Evolutionary conservation across 257 asterid genomes (phyloP), one percentile per base, ranked within the genome.

Genomic region (Ajuga chamaepitys): DNA sequence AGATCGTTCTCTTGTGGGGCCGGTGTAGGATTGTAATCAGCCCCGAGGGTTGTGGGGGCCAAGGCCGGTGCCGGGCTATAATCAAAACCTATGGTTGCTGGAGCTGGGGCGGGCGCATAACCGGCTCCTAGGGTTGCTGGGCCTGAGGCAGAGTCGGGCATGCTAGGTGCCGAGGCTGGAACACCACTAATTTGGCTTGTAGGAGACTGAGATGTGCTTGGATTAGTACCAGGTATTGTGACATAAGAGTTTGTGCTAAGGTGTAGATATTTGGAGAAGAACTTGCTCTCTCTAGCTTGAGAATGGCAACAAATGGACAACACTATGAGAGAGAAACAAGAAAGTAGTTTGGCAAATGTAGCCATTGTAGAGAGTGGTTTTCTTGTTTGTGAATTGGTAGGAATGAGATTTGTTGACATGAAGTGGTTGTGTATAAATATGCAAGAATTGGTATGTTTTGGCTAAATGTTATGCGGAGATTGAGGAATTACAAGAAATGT

Each of bases 401-500:
- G 37, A 34, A 37, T 67, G 51, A 26, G 7, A 30, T 64, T 55
- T n/a, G 4, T 24, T 10, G 52, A n/a, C 20, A 12, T 8, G 28
- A 28, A 51, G 40, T 58, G 5, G 5, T 32, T 61, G 21, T 6
- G 22, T 64, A 47, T 67, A 48, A 35, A 57, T 41, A 26, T 17
- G 32, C 7, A 44, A 9, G 37, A 20, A 38, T 48, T 46, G 56
- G 32, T 35, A 64, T 37, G 6, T 55, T 4, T 8, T 5, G 55
- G 76, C 88, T 82, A 37, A 71, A 76, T 72, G 74, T 54, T 12
- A 37, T 82, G 91, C 91, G 85, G 72, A 35, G 79, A 82, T 84
- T 78, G 78, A 73, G 95, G 88, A 30, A 81, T 59, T 77, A 30
- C 28, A 67, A 34, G 80, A 51, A 32, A 18, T 56, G 74, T 74